Base-by-base conservation (phyloP, 2,329 filamentous ascomycete genomes). In the Chalaropsis ovoidea region DNA sequence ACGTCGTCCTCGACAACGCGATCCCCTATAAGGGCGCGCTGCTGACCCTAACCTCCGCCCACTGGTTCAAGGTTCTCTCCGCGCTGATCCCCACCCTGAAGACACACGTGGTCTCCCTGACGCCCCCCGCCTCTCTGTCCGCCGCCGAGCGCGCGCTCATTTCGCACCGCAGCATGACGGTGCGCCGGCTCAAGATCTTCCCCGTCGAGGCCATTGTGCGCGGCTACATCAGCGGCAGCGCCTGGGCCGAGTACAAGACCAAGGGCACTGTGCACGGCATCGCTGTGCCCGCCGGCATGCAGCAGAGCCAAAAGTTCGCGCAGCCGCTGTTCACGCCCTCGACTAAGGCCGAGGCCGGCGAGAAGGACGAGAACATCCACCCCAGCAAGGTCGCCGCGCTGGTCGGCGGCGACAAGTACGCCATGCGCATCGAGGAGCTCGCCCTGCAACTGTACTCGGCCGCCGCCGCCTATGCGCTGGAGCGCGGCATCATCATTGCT, bases 211-310 rank as follows among this genome's bases (percentile, higher is more conserved):
- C 86, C 54, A 93, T 93, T 69, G 70, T 95, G n/a, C 85, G 90
- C 67, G 91, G 91, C 70, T 95, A 95, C 77, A 85, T 96, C 73
- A 91, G 91, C 5, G 91, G 91, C 54, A 88, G 85, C 58, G 90
- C 89, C 0, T 95, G 89, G 87, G 80, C 80, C 47, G 90, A 95
- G 77, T 82, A 94, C 77, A 77, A 83, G 73, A 80, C 82, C 69
- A 80, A 76, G 22, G 88, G 89, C 63, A 95, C 90, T 1, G 87
- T 95, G 17, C 89, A 95, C 75, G 89, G 90, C 24, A 86, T 92
- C 70, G 72, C 80, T 17, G 79, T 90, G 69, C 82, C 87, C 1
- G 75, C 79, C 2, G 90, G 89, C 0, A 77, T 96, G 69, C 75
- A 80, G 72, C 87, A 89, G 74, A 90, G 85, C 71, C 80, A 88